Conservation (phyloP, 805 yeast genomes). For the Barnettozyma botsteinii region DNA sequence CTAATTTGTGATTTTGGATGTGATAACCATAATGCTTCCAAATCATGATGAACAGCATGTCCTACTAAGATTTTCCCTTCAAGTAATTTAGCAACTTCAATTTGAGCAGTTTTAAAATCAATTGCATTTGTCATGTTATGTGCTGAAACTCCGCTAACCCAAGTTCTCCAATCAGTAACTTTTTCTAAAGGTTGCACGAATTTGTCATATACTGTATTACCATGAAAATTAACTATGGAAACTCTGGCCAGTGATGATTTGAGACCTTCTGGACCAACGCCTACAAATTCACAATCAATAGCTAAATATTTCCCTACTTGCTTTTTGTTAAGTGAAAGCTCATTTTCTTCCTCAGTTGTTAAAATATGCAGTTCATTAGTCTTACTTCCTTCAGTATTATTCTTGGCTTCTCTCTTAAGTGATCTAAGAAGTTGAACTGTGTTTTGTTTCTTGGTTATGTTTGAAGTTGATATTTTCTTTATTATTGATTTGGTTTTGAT, state of each 20-base stretch:
- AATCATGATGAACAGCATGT: constrained; percentile 78
- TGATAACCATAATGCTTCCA: constrained; percentile 57
- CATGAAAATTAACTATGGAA: constrained; percentile 79
- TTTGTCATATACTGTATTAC: constrained; percentile 62
- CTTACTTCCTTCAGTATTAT: constrained; percentile 23
- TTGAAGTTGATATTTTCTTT: background rate
- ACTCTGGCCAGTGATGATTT: constrained; percentile 79
- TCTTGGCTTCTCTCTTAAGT: constrained; percentile 5
- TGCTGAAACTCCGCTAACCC: constrained; percentile 84
- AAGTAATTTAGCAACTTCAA: constrained; percentile 45
- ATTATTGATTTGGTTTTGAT: background rate
- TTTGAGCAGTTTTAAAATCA: constrained; percentile 61
- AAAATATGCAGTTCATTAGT: constrained; percentile 19
- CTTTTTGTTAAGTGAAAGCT: constrained; percentile 27
- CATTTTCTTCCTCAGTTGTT: constrained; percentile 5
- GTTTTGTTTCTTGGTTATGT: constrained; percentile 1
- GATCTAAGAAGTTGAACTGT: constrained; percentile 9
- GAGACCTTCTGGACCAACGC: constrained; percentile 70
- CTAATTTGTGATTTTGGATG: constrained; percentile 61
- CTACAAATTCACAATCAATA: constrained; percentile 93
- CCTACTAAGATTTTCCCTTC: constrained; percentile 64
- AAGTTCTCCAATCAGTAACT: constrained; percentile 89
- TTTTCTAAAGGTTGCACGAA: constrained; percentile 70
- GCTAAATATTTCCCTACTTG: constrained; percentile 71
- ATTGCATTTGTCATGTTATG: constrained; percentile 63